Evolutionary conservation across 352 stramenopile species (phyloP).

Genomic region (Globisporangium spiculum): DNA sequence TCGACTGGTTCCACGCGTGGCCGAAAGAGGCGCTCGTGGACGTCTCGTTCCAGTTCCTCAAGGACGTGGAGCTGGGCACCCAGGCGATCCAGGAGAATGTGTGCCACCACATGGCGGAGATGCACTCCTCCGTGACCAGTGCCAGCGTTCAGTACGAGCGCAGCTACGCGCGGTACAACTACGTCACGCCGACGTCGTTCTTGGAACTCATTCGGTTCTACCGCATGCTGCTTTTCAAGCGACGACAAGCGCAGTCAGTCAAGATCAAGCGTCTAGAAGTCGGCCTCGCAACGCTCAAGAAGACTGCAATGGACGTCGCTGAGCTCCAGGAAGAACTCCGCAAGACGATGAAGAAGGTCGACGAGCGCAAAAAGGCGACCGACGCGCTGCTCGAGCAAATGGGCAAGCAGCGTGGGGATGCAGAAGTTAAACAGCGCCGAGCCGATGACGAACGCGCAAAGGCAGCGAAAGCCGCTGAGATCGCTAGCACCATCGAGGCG

Average conservation of each 20-base stretch:
- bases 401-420: slow-evolving; percentile 87
- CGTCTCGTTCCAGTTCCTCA: slow-evolving; percentile 84
- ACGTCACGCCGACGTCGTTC: slow-evolving; percentile 92
- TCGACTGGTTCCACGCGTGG: slow-evolving; percentile 92
- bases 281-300: slow-evolving; percentile 79
- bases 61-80: slow-evolving; percentile 63
- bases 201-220: slow-evolving; percentile 93
- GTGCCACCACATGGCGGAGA: slow-evolving; percentile 91
- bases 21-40: slow-evolving; percentile 85
- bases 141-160: slow-evolving; percentile 77
- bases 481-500: slow-evolving; percentile 59
- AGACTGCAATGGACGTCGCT: slow-evolving; percentile 77
- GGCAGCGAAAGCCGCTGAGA: slow-evolving; percentile 61
- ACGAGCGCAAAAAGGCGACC: slow-evolving; percentile 87
- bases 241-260: slow-evolving; percentile 47
- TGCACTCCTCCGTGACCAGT: slow-evolving; percentile 85
- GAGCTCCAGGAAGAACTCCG: slow-evolving; percentile 83
- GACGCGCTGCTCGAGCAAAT: slow-evolving; percentile 88
- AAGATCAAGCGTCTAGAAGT: slow-evolving; percentile 85
- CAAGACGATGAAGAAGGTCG: slow-evolving; percentile 88
- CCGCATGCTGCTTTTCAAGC: slow-evolving; percentile 63
- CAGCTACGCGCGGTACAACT: slow-evolving; percentile 82
- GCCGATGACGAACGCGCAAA: slow-evolving; percentile 81
- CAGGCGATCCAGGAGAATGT: slow-evolving; percentile 89
- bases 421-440: slow-evolving; percentile 81